Base-by-base conservation (phyloP, 768 basidiomycete genomes). In the Jaapia argillacea region DNA sequence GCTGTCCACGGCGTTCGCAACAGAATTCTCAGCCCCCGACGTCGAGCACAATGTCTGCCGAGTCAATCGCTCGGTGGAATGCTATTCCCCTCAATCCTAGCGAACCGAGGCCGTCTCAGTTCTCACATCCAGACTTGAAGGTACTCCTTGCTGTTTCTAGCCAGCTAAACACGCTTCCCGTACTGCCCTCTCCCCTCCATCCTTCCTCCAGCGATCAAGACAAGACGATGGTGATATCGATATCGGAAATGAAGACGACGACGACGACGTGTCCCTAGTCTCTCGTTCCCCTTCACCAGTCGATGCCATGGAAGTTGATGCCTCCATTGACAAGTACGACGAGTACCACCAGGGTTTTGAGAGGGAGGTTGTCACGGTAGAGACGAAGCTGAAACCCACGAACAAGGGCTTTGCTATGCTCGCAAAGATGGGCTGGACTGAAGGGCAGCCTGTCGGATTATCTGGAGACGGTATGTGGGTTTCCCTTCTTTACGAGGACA, bases 331-430 rank as follows among this genome's bases (percentile, higher is more conserved):
- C 58, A 77, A 77, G 52, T 84, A 85, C 56, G 82, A 86, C 51
- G 80, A 84, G 55, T 73, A 78, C 56, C 59, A 74, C 41, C 64
- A 58, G 24, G 68, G 70, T 6, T 54, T 66, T 4, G 66, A 66
- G 39, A 72, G 66, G 24, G 87, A 90, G 54, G 69, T 78, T 50
- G 72, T 89, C 48, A 89, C 88, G 5, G 76, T 89, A 43, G 81
- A 90, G 41, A 89, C 85, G 33, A 86, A 71, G 58, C 79, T 91
- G 53, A 82, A 83, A 57, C 69, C 74, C 33, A 72, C 75, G 27
- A 91, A 91, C 62, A 85, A 80, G 54, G 88, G 88, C 10, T 89
- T 88, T 57, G 68, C 75, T 5, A 72, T 91, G 68, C 75, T 91
- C 1, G 72, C 79, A 24, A 89, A 82, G 61, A 72, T 90, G 42